Base-by-base conservation (phyloP, 225 moss, liverwort and hornwort species). In the Polytrichum formosum region DNA sequence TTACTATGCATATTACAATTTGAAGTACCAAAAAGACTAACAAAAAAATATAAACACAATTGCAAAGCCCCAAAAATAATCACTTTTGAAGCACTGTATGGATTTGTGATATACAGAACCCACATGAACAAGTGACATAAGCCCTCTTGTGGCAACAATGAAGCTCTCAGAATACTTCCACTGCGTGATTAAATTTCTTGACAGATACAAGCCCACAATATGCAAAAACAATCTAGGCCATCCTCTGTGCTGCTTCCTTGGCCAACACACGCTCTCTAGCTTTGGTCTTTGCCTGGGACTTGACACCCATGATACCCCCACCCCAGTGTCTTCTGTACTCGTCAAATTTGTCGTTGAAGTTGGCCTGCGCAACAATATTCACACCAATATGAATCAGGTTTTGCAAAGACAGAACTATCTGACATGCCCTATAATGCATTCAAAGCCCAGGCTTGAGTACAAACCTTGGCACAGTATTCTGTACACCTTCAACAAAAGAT, bases 281-380 rank as follows among this genome's bases (percentile, higher is more conserved):
- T 79, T 91, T 93, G 1, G 81, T 88, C 76, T 93, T 91, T 6
- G 90, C 93, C 68, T 93, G 90, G 23, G 93, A 93, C 73, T 93
- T 93, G 7, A 93, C 93, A 18, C 93, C 93, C 93, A 93, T 93
- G 60, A 93, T 90, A 30, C 91, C 90, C 55, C 93, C 93, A 21
- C 90, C 91, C 93, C 90, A 91, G 72, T 93, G 90, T 76, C 85
- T 91, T 53, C 93, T 82, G 64, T 88, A 89, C 70, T 93, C 93
- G 61, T 93, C 93, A 28, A 81, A 93, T 55, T 87, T 78, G 67
- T 93, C 93, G 27, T 93, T 93, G 85, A 93, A 93, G 75, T 89
- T 90, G 13, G 93, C 93, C 93, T 93, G 84, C 16, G 0, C 31
- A 46, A 46, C 46, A 46, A 46, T 46, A 13, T 46, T 3, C 0